Conservation (phyloP, 1,284 basidiomycete genomes). For the Thelephora terrestris region DNA sequence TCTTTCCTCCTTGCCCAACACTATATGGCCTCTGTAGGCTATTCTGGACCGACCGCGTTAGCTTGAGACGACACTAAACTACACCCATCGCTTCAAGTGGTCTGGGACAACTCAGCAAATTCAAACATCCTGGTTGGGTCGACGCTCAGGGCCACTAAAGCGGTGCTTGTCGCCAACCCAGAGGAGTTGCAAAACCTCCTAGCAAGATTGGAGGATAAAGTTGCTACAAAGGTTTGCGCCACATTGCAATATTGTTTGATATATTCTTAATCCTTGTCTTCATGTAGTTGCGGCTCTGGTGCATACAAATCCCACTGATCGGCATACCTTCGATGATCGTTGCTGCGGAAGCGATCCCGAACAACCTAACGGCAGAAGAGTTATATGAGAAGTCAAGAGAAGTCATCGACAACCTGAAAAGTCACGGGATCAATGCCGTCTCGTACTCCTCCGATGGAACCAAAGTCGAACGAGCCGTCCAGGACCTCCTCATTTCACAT, state of each 20-base stretch:
- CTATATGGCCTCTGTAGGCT: conserved; percentile 13
- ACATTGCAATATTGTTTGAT: not conserved
- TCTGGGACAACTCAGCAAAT: too few species aligned
- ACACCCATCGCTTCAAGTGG: too few species aligned
- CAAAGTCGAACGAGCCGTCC: conserved; percentile 14
- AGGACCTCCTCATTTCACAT: conserved; percentile 3
- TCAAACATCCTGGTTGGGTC: conserved; percentile 14
- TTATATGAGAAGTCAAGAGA: conserved; percentile 8
- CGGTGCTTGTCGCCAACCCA: conserved; percentile 12
- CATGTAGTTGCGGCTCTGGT: conserved; percentile 18
- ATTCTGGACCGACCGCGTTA: conserved; percentile 19
- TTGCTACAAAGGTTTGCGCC: conserved; percentile 15
- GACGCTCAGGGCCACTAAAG: conserved; percentile 7
- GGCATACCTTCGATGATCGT: conserved; percentile 18
- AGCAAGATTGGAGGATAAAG: not conserved
- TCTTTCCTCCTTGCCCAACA: conserved; percentile 9
- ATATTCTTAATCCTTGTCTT: not conserved
- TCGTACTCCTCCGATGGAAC: conserved; percentile 14
- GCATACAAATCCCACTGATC: conserved; percentile 16
- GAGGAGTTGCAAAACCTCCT: conserved; percentile 8
- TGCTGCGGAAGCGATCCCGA: conserved; percentile 18
- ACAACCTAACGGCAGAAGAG: conserved; percentile 10
- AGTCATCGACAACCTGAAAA: conserved; percentile 7
- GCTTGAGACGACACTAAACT: too few species aligned
- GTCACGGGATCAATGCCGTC: conserved; percentile 3